phyloP scores from a whole-genome alignment of 129 eudicot genomes.

The Dittrichia graveolens region DNA sequence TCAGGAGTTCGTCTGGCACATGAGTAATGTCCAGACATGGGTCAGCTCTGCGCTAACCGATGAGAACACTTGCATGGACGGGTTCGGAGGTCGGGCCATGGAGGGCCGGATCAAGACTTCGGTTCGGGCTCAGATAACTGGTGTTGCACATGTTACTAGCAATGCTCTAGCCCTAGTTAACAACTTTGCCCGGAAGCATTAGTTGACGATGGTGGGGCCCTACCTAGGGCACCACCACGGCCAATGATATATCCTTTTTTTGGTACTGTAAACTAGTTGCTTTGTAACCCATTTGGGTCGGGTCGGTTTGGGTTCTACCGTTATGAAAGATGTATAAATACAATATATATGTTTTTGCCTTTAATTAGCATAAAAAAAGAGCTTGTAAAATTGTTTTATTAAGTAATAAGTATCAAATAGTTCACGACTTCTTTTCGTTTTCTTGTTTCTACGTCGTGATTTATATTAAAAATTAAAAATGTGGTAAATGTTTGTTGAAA shows the following conservation, averaged over 20 bases:
- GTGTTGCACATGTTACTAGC: constrained; percentile 73
- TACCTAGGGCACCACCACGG: not conserved
- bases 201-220: constrained; percentile 5
- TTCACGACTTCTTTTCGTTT: not conserved
- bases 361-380: constrained; percentile 19
- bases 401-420: not conserved
- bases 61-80: constrained; percentile 82
- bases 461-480: not conserved
- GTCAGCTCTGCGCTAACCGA: constrained; percentile 91
- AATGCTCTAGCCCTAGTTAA: constrained; percentile 87
- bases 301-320: constrained; percentile 19
- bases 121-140: constrained; percentile 53
- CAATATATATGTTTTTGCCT: constrained; percentile 3
- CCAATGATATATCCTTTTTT: constrained; percentile 21
- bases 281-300: constrained; percentile 15
- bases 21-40: constrained; percentile 93
- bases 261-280: not conserved
- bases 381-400: constrained; percentile 5
- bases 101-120: constrained; percentile 63
- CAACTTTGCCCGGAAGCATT: constrained; percentile 56
- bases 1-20: constrained; percentile 60
- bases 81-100: constrained; percentile 66
- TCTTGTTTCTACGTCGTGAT: not conserved
- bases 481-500: not conserved
- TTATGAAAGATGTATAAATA: constrained; percentile 34